Evolutionary conservation across 176 grass and related monocot species (phyloP), one percentile per base, ranked within the genome.

Genomic region (Zoysia pacifica): DNA sequence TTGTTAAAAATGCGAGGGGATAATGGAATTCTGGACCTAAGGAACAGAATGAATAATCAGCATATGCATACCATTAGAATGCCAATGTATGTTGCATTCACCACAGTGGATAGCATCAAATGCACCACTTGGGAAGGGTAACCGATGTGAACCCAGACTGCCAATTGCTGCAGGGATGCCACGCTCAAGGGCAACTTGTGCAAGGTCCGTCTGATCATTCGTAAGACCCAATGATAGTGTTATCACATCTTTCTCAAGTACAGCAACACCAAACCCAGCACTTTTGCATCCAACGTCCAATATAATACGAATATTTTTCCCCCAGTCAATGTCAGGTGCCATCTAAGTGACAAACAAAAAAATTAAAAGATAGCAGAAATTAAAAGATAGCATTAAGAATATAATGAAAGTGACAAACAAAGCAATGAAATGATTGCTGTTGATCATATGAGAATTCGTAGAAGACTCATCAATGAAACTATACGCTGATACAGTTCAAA

Each of bases 61-160:
- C 36, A 60, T 42, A 68, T 64, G 81, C 67, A 61, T 84, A 98
- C 95, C 95, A 87, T 87, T 91, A 73, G 92, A 86, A 88, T 98
- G 91, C 95, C 95, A 98, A 39, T 74, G 74, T 93, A 98, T 85
- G 80, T 92, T 91, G 81, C 95, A 98, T 82, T 98, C 88, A 48
- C 92, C 90, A 62, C 92, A 98, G 77, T 98, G 95, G 66, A 98
- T 89, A 50, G 79, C 92, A 98, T 98, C 95, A 76, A 98, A 98
- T 80, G 84, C 83, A 65, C 92, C 88, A 72, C 92, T 98, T 79
- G 95, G 95, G 81, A 98, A 98, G 72, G 89, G 91, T 73, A 98
- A 87, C 72, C 91, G 90, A 85, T 79, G 90, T 19, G 90, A 93
- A 39, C 83, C 92, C 75, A 94, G 86, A 86, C 83, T 93, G 48